These are phyloP conservation scores for Candida taoyuanica DNA, from an alignment of 805 yeast genomes.

Conservation along the genomic window DNA sequence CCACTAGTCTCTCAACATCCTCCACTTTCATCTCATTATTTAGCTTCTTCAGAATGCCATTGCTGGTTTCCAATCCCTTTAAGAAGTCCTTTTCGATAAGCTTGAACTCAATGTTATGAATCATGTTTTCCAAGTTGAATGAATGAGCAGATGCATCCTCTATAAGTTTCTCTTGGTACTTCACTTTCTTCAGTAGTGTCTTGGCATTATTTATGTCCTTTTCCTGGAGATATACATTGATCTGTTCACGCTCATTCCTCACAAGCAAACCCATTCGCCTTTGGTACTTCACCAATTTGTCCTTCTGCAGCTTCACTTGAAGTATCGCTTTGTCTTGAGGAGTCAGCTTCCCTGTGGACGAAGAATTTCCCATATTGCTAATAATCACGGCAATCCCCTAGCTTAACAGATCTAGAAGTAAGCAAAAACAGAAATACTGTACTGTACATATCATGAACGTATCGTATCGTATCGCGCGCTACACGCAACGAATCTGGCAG, in stretches of 20 bases:
- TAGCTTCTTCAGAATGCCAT: conserved; percentile 64
- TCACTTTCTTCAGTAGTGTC: conserved; percentile 67
- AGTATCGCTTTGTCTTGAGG: conserved; percentile 82
- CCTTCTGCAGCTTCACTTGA: conserved; percentile 85
- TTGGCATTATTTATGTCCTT: conserved; percentile 48
- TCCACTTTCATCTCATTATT: conserved; percentile 77
- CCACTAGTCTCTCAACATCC: conserved; percentile 76
- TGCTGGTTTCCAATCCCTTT: conserved; percentile 78
- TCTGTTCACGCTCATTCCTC: conserved; percentile 46
- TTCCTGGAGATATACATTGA: conserved; percentile 27
- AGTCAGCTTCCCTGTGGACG: conserved; percentile 49
- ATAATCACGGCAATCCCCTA: no score
- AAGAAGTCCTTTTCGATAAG: conserved; percentile 81
- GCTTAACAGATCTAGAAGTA: not conserved
- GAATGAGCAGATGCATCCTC: conserved; percentile 72
- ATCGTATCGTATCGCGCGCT: no score
- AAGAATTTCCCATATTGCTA: conserved; percentile 22
- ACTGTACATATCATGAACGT: no score
- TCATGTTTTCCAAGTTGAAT: conserved; percentile 72
- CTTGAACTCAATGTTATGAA: conserved; percentile 82
- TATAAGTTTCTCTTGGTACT: conserved; percentile 75
- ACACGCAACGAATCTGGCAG: no score
- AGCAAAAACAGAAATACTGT: no score
- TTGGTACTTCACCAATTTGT: conserved; percentile 67
- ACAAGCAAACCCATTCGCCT: conserved; percentile 51